These are phyloP conservation scores for Dipodascopsis uninucleata DNA, from an alignment of 805 yeast genomes.

Conservation along the genomic window DNA sequence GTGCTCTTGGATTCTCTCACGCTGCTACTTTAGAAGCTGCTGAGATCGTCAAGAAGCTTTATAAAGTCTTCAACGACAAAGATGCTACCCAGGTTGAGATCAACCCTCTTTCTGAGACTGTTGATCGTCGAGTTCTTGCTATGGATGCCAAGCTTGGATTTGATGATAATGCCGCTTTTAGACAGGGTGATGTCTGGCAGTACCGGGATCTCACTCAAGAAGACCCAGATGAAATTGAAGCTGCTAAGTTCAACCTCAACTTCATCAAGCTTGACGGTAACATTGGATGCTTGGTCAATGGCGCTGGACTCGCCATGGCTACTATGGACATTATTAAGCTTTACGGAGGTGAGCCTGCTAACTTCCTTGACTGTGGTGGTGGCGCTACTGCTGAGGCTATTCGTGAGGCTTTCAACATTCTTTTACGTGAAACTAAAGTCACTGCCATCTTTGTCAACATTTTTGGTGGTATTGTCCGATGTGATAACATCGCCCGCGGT, in stretches of 20 bases:
- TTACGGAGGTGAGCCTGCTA: conserved; percentile 98
- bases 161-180: conserved; percentile 92
- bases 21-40: conserved; percentile 84
- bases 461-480: conserved; percentile 99
- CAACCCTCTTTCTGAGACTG: conserved; percentile 94
- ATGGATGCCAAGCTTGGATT: conserved; percentile 99
- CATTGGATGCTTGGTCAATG: conserved; percentile 98
- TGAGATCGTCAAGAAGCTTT: conserved; percentile 76
- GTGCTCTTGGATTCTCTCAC: conserved; percentile 73
- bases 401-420: conserved; percentile 92
- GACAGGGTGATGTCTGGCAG: conserved; percentile 89
- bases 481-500: conserved; percentile 98
- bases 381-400: conserved; percentile 99
- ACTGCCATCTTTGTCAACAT: conserved; percentile 96
- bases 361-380: conserved; percentile 99
- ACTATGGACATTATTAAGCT: conserved; percentile 99
- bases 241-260: conserved; percentile 84
- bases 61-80: conserved; percentile 81
- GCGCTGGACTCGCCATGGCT: conserved; percentile 99
- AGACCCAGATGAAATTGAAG: conserved; percentile 95
- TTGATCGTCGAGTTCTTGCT: conserved; percentile 84
- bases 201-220: conserved; percentile 99
- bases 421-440: conserved; percentile 82
- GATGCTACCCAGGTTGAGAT: conserved; percentile 99
- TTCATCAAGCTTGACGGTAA: conserved; percentile 97